phyloP scores from a whole-genome alignment of 139 green algal genomes.

The Mesotaenium endlicherianum region DNA sequence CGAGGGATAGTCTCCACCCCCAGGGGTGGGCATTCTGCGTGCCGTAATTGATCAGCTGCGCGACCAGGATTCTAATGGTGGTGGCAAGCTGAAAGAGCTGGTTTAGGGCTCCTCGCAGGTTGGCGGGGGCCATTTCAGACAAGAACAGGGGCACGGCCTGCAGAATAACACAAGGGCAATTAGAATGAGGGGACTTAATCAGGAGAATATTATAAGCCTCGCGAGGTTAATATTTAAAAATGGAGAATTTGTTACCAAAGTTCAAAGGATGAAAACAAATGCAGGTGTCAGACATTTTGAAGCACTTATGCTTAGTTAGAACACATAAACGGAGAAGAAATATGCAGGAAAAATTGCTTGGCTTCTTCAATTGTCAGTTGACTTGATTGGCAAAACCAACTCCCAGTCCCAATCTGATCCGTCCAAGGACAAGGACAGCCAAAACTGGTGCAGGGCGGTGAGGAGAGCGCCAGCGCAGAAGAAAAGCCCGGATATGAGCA shows the following conservation, averaged over 20 bases:
- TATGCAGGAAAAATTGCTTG: too few species aligned
- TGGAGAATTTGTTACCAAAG: too few species aligned
- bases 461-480: conserved; percentile 64
- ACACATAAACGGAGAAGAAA: too few species aligned
- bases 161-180: too few species aligned
- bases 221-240: too few species aligned
- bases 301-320: too few species aligned
- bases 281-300: too few species aligned
- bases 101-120: conserved; percentile 43
- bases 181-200: too few species aligned
- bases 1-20: conserved; percentile 64
- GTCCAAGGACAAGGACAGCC: conserved; percentile 69
- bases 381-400: conserved; percentile 72
- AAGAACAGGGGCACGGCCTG: conserved; percentile 52
- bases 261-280: too few species aligned
- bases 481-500: conserved; percentile 57
- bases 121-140: conserved; percentile 46
- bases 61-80: conserved; percentile 66
- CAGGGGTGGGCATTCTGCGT: conserved; percentile 51
- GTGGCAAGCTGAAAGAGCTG: conserved; percentile 68
- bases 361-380: too few species aligned
- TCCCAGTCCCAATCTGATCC: conserved; percentile 71
- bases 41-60: conserved; percentile 70
- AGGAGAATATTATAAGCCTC: too few species aligned
- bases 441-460: too few species aligned